These are phyloP conservation scores for Pleurotus eryngii DNA, from an alignment of 768 basidiomycete species.

Conservation along the genomic window DNA sequence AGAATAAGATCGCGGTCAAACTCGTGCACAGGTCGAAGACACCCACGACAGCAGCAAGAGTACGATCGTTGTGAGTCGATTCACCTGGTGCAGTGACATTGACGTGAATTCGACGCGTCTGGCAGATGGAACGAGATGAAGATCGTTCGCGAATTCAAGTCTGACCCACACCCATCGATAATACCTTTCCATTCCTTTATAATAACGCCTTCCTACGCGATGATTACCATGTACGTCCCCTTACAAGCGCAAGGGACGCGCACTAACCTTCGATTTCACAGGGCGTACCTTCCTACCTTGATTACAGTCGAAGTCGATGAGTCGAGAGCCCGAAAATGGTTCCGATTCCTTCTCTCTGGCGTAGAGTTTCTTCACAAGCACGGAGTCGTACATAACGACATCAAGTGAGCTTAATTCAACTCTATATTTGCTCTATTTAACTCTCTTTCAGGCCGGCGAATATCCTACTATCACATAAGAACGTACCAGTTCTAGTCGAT, in stretches of 20 bases:
- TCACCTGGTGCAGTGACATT: conserved; percentile 5
- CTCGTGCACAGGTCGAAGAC: conserved; percentile 87
- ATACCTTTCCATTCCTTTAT: conserved; percentile 93
- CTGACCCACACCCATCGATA: conserved; percentile 87
- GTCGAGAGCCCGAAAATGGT: conserved; percentile 74
- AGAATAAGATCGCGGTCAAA: conserved; percentile 81
- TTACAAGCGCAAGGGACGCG: background rate
- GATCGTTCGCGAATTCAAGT: conserved; percentile 80
- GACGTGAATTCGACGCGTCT: background rate
- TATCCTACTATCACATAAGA: conserved; percentile 76
- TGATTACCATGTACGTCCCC: conserved; percentile 81
- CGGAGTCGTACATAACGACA: conserved; percentile 90
- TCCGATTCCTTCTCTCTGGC: conserved; percentile 75
- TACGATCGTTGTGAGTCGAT: conserved; percentile 73
- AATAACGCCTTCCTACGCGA: conserved; percentile 85
- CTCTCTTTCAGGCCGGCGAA: conserved; percentile 72
- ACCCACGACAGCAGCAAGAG: conserved; percentile 83
- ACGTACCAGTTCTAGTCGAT: conserved; percentile 87
- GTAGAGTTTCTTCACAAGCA: conserved; percentile 81
- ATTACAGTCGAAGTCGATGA: conserved; percentile 89
- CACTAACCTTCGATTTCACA: conserved; percentile 25
- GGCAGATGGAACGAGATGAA: conserved; percentile 97
- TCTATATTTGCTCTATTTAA: conserved; percentile 3
- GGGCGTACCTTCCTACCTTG: conserved; percentile 83
- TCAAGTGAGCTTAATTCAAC: conserved; percentile 61